Evolutionary conservation across 441 rosid species (phyloP).

Genomic region (Adansonia rubrostipa): DNA sequence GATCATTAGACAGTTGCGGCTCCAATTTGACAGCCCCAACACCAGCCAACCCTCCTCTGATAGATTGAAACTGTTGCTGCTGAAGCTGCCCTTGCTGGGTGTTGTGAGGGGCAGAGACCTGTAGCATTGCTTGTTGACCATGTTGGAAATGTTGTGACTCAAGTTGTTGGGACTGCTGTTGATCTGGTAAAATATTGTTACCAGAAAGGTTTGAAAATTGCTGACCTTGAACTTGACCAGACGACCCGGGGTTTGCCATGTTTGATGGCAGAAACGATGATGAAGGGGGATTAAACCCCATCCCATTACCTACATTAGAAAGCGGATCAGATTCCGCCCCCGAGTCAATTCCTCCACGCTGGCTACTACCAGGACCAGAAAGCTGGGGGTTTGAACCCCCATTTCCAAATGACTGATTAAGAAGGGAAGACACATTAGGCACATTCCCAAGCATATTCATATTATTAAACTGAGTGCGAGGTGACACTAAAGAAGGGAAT

Average conservation of each 20-base stretch:
- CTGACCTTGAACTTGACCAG: slow-evolving; percentile 80
- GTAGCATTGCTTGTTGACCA: slow-evolving; percentile 65
- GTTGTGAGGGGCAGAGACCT: slow-evolving; percentile 53
- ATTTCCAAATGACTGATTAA: slow-evolving; percentile 81
- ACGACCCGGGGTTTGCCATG: slow-evolving; percentile 62
- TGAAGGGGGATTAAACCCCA: slow-evolving; percentile 62
- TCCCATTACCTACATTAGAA: slow-evolving; percentile 65
- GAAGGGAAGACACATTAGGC: slow-evolving; percentile 70
- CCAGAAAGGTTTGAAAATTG: slow-evolving; percentile 64
- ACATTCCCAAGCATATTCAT: slow-evolving; percentile 84
- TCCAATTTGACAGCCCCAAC: slow-evolving; percentile 82
- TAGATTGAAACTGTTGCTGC: slow-evolving; percentile 60
- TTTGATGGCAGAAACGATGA: slow-evolving; percentile 60
- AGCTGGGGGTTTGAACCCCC: slow-evolving; percentile 60
- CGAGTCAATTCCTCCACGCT: slow-evolving; percentile 61
- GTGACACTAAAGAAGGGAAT: slow-evolving; percentile 70
- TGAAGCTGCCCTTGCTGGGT: slow-evolving; percentile 63
- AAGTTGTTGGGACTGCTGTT: slow-evolving; percentile 66
- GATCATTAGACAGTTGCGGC: slow-evolving; percentile 72
- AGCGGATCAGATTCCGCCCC: slow-evolving; percentile 83
- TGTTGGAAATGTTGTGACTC: slow-evolving; percentile 75
- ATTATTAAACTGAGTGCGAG: slow-evolving; percentile 69
- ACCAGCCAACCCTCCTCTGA: slow-evolving; percentile 72
- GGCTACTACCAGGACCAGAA: slow-evolving; percentile 58
- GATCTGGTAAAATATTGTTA: slow-evolving; percentile 66